phyloP scores from a whole-genome alignment of 2,329 filamentous ascomycete genomes.

The Fusarium oligoseptatum region DNA sequence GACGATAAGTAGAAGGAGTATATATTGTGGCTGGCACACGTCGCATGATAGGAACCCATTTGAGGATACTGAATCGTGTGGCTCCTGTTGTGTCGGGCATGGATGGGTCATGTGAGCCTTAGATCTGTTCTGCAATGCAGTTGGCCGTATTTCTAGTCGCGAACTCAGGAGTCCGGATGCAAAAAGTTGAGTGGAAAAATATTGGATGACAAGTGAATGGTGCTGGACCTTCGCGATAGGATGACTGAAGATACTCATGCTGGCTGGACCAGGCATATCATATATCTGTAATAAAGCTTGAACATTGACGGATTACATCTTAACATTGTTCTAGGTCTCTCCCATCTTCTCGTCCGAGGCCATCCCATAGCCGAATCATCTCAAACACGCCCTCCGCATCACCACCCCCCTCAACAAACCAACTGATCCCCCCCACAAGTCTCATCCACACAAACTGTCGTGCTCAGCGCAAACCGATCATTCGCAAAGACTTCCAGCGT shows the following conservation, averaged over 20 bases:
- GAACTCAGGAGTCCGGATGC: too few relatives aligned
- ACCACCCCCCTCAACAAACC: neutral
- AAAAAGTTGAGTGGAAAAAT: too few relatives aligned
- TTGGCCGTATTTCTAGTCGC: too few relatives aligned
- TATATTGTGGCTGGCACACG: too few relatives aligned
- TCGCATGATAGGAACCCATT: too few relatives aligned
- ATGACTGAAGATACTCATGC: neutral
- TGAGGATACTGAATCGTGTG: too few relatives aligned
- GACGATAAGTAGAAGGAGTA: too few relatives aligned
- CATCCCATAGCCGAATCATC: neutral
- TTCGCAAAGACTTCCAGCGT: neutral
- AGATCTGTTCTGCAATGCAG: too few relatives aligned
- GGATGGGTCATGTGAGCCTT: too few relatives aligned
- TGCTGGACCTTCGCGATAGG: too few relatives aligned
- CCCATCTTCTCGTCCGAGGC: neutral
- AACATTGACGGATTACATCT: neutral
- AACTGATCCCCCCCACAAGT: neutral
- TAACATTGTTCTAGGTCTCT: neutral
- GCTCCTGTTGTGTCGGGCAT: too few relatives aligned
- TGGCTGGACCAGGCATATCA: neutral
- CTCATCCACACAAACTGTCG: neutral
- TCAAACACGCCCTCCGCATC: neutral
- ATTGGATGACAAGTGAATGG: too few relatives aligned
- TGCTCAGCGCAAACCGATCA: neutral
- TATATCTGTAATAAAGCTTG: neutral